These are phyloP conservation scores for Aspergillus sp. DNA, from an alignment of 2,329 filamentous ascomycete genomes.

Conservation along the genomic window DNA sequence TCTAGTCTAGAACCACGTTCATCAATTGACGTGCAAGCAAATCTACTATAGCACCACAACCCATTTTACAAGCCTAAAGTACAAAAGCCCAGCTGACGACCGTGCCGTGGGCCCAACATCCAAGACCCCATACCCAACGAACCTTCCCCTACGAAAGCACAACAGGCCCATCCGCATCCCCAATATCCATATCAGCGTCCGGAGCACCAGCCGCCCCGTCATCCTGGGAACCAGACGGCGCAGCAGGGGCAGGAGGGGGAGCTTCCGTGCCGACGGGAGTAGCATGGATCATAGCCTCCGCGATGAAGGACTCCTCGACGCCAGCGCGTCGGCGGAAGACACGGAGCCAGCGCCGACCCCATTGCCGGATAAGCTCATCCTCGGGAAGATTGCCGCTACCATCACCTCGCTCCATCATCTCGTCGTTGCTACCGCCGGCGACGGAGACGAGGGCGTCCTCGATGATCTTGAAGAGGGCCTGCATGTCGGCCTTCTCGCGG, in stretches of 20 bases:
- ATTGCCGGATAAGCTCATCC: slow-evolving; percentile 67
- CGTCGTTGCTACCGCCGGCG: slow-evolving; percentile 70
- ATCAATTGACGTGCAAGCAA: too few relatives aligned
- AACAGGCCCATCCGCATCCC: slow-evolving; percentile 11
- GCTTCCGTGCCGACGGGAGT: slow-evolving; percentile 40
- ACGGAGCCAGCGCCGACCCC: slow-evolving; percentile 82
- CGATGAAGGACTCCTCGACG: slow-evolving; percentile 75
- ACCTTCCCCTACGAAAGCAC: slow-evolving; percentile 6
- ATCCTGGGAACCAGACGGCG: slow-evolving; percentile 3
- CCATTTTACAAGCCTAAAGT: too few relatives aligned
- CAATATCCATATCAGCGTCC: slow-evolving; percentile 31
- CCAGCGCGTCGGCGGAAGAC: slow-evolving; percentile 79
- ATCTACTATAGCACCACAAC: too few relatives aligned
- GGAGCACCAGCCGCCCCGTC: slow-evolving; percentile 9
- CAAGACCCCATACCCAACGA: not conserved
- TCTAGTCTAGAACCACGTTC: too few relatives aligned
- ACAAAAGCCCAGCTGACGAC: too few relatives aligned
- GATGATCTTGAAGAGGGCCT: slow-evolving; percentile 74
- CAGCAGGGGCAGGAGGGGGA: slow-evolving; percentile 17
- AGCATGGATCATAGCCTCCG: slow-evolving; percentile 53
- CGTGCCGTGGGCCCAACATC: too few relatives aligned
- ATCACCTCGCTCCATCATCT: slow-evolving; percentile 66
- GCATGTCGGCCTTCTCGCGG: slow-evolving; percentile 70
- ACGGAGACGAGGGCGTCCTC: slow-evolving; percentile 74
- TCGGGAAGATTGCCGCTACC: slow-evolving; percentile 51